Evolutionary conservation across 2,329 filamentous ascomycete genomes (phyloP).

Genomic region (Chaetomium olivaceum): DNA sequence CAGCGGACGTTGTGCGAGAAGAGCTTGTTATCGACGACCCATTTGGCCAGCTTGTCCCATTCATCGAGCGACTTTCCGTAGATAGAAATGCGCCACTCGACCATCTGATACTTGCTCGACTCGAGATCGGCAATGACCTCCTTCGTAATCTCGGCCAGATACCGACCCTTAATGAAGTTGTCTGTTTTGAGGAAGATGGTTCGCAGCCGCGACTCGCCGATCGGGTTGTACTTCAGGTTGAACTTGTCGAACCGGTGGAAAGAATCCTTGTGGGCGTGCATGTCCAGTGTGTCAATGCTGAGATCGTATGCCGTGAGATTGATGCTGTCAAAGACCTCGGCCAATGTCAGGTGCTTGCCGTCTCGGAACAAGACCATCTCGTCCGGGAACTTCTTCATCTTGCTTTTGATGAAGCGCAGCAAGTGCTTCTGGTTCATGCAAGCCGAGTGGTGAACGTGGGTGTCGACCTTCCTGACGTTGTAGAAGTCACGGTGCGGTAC

Average conservation of each 20-base stretch:
- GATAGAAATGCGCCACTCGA: conserved; percentile 97
- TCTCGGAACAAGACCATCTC: conserved; percentile 92
- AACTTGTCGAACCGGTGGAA: conserved; percentile 99
- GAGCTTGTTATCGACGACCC: conserved; percentile 97
- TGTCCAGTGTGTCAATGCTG: conserved; percentile 97
- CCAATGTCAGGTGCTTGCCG: conserved; percentile 85
- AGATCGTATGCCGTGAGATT: conserved; percentile 96
- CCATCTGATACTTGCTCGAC: conserved; percentile 99
- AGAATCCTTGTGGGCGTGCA: conserved; percentile 98
- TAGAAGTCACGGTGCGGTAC: conserved; percentile 98
- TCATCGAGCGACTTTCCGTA: conserved; percentile 91
- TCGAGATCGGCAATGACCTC: conserved; percentile 97
- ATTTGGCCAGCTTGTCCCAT: conserved; percentile 96
- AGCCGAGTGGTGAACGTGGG: conserved; percentile 97
- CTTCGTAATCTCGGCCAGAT: conserved; percentile 95
- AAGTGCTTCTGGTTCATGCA: conserved; percentile 99
- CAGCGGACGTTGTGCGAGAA: conserved; percentile 97
- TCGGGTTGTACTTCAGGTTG: conserved; percentile 97
- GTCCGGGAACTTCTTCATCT: conserved; percentile 98
- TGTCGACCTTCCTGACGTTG: conserved; percentile 98
- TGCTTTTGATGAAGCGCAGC: conserved; percentile 97
- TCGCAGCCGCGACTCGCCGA: conserved; percentile 89
- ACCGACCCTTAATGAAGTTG: conserved; percentile 94
- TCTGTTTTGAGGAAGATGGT: conserved; percentile 99
- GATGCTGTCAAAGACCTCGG: conserved; percentile 95